These are phyloP conservation scores for Phytophthora constricta DNA, from an alignment of 352 stramenopile species.

Conservation along the genomic window DNA sequence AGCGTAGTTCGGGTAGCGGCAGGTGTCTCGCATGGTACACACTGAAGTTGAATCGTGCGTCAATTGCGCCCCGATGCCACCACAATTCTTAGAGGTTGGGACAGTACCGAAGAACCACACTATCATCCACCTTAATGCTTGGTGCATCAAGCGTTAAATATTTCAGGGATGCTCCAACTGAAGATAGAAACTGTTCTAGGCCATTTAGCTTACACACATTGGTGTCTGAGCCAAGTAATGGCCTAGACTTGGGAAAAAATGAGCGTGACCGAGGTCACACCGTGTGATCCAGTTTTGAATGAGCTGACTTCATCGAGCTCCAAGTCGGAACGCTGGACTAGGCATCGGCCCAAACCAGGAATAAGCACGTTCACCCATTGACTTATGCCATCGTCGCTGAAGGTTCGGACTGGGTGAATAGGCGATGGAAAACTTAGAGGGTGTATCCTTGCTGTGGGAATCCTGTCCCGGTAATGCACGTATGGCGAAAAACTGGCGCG, in stretches of 20 bases:
- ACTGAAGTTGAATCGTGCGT: neutral
- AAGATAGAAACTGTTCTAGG: neutral
- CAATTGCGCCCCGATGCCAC: neutral
- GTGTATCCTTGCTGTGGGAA: neutral
- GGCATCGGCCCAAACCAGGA: constrained; percentile 18
- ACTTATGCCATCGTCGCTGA: constrained; percentile 15
- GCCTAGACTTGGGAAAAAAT: neutral
- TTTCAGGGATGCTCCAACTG: neutral
- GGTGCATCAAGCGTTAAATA: neutral
- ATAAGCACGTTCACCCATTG: constrained; percentile 21
- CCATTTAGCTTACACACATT: neutral
- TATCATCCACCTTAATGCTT: neutral
- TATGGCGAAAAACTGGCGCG: constrained; percentile 1
- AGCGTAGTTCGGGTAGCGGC: neutral
- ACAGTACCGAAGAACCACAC: neutral
- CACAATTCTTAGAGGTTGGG: neutral
- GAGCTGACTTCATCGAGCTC: neutral
- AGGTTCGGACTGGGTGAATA: constrained; percentile 8
- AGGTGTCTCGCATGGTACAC: neutral
- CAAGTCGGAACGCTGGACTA: constrained; percentile 10
- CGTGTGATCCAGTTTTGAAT: neutral
- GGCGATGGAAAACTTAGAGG: constrained; percentile 8
- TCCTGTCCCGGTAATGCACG: neutral
- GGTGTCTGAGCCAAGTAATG: too few species aligned
- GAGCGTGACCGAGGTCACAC: neutral